Conservation (phyloP, 164 flowering plant species). For the Berberis vulgaris region DNA sequence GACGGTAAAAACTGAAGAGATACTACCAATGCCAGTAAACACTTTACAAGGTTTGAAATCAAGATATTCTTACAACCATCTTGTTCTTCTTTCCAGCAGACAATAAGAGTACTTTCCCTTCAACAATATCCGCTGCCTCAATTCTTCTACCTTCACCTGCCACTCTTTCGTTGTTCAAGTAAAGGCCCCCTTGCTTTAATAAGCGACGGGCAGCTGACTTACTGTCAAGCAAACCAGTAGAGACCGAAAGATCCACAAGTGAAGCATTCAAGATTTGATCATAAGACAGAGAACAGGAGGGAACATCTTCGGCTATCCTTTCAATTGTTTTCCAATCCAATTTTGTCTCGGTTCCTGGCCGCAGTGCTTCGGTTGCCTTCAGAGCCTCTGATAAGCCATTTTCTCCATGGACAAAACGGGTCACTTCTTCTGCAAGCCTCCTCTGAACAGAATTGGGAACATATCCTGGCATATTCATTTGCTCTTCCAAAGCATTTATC, state of each 20-base stretch:
- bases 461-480: constrained; percentile 4
- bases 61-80: constrained; percentile 10
- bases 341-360: constrained; percentile 4
- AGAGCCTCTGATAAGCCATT: constrained; percentile 8
- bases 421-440: constrained; percentile 8
- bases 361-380: constrained; percentile 5
- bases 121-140: constrained; percentile 5
- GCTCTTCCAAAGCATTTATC: constrained; percentile 7
- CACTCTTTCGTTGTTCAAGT: constrained; percentile 5
- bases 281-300: constrained; percentile 9
- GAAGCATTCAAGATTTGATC: constrained; percentile 5
- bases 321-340: constrained; percentile 11
- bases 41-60: neutral
- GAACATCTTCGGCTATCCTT: constrained; percentile 8
- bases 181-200: constrained; percentile 10
- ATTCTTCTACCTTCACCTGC: constrained; percentile 3
- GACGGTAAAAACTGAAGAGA: too few species aligned
- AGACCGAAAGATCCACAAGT: constrained; percentile 7
- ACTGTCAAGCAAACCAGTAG: constrained; percentile 7
- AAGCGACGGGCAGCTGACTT: constrained; percentile 3
- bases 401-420: constrained; percentile 8
- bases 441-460: constrained; percentile 6
- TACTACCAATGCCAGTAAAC: too few species aligned
- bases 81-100: constrained; percentile 12
- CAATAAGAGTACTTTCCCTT: constrained; percentile 7